Evolutionary conservation across 1,284 basidiomycete species (phyloP), one percentile per base, ranked within the genome.

Genomic region (Cutaneotrichosporon sp.): DNA sequence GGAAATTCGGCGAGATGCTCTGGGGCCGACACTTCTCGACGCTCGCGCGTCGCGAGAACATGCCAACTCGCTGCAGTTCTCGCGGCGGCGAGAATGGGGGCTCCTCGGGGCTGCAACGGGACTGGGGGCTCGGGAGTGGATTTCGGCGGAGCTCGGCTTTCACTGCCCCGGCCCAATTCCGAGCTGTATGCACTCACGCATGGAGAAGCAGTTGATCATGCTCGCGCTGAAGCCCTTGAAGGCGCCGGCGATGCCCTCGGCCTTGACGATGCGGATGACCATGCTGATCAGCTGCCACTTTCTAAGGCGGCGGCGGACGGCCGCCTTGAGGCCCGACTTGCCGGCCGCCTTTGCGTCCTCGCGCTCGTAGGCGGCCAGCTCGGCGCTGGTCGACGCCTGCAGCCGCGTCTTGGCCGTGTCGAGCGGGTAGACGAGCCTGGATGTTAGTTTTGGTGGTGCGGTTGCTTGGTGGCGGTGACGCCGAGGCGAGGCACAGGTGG

Each of bases 181-280:
- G 34, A 11, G 29, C 29, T 29, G 29, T 14, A 5, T 14, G 27
- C 20, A 86, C 93, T 74, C 69, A 95, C 94, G 90, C 87, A 89
- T 90, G 49, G 91, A 94, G 79, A 99, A 99, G 0, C 92, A 95
- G 80, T 97, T 98, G 70, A 98, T 83, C 95, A 99, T 98, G 62
- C 90, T 97, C n/a, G 97, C 97, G 42, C 87, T 84, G 75, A 98
- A 99, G 5, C 97, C 97, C 63, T 89, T 87, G 82, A 97, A 99
- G 74, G 89, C 88, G 0, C 92, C 95, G 7, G 76, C 64, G 57
- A 95, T 69, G 0, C 94, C 94, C 68, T 97, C 92, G 65, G 87
- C 86, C 67, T 84, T 85, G 72, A 91, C 82, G 67, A 95, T 89
- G 69, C 84, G 82, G 58, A 87, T 67, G 33, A 95, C 77, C 60